A percentile compares a stretch with the other conserved stretches of the same genome.
phyloP scores from a whole-genome alignment of 371 early-diverging fungal species.

The Funneliformis caledonium region DNA sequence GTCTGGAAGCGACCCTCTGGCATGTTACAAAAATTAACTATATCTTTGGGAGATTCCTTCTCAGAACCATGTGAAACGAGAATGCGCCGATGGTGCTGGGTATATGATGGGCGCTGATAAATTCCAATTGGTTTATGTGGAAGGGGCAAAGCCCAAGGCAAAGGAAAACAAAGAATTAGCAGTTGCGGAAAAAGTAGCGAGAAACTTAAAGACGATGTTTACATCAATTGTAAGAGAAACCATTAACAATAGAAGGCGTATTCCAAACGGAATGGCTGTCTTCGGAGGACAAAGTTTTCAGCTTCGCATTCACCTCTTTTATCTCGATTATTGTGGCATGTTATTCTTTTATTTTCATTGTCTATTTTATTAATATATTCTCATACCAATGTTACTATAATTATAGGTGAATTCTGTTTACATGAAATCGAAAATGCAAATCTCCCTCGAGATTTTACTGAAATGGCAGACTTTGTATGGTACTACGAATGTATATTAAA shows the following conservation, averaged over 20 bases:
- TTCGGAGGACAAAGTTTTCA: slow-evolving; percentile 29
- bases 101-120: neutral
- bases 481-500: too few species aligned
- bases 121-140: slow-evolving; percentile 15
- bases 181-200: neutral
- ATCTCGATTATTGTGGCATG: slow-evolving; percentile 32
- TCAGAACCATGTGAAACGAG: neutral
- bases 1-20: slow-evolving; percentile 16
- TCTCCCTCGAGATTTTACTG: too few species aligned
- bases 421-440: too few species aligned
- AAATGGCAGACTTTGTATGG: too few species aligned
- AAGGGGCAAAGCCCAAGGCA: neutral
- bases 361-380: too few species aligned
- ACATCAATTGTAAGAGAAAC: slow-evolving; percentile 14
- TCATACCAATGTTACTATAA: too few species aligned
- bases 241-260: slow-evolving; percentile 14
- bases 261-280: slow-evolving; percentile 24
- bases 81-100: too few species aligned
- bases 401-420: too few species aligned
- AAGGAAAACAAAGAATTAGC: slow-evolving; percentile 9
- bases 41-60: slow-evolving; percentile 21
- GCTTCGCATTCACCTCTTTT: slow-evolving; percentile 17
- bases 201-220: neutral
- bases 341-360: neutral
- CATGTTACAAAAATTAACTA: neutral